phyloP scores from a whole-genome alignment of 2,329 filamentous ascomycete genomes.

The Chrysoporthe cubensis region DNA sequence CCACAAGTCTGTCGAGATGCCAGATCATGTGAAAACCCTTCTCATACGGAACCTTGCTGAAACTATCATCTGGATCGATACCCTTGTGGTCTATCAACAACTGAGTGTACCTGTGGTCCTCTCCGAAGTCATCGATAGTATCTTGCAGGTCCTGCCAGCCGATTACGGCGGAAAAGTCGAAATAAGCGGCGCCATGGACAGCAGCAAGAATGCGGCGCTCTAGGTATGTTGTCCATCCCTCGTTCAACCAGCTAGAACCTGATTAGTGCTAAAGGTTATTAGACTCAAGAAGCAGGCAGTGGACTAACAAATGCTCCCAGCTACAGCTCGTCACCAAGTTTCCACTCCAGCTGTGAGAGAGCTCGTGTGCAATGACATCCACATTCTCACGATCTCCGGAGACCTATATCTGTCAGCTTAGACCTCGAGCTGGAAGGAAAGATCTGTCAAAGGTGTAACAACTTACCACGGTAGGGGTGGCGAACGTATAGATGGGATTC shows the following conservation, averaged over 20 bases:
- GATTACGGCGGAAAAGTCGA: slow-evolving; percentile 94
- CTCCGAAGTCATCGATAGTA: slow-evolving; percentile 75
- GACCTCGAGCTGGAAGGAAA: background rate
- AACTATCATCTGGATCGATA: slow-evolving; percentile 93
- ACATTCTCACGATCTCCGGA: slow-evolving; percentile 90
- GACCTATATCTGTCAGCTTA: slow-evolving; percentile 67
- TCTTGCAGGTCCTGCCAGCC: slow-evolving; percentile 91
- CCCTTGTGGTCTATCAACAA: slow-evolving; percentile 85
- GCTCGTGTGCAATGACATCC: slow-evolving; percentile 91
- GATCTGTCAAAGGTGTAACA: background rate
- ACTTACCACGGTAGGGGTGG: slow-evolving; percentile 54
- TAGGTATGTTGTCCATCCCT: slow-evolving; percentile 93
- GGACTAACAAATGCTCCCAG: slow-evolving; percentile 76
- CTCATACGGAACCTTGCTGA: slow-evolving; percentile 60
- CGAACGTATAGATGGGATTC: slow-evolving; percentile 93
- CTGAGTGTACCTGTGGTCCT: slow-evolving; percentile 91
- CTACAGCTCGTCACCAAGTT: slow-evolving; percentile 80
- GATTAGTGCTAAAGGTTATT: slow-evolving; percentile 16
- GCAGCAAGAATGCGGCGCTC: slow-evolving; percentile 81
- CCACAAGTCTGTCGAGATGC: slow-evolving; percentile 83
- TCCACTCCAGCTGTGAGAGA: slow-evolving; percentile 81
- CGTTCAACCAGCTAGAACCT: slow-evolving; percentile 66
- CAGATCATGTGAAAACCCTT: slow-evolving; percentile 81
- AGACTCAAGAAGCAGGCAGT: no score
- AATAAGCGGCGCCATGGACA: slow-evolving; percentile 81